Evolutionary conservation across 83 land plant genomes (phyloP).

Genomic region (Picea abies): DNA sequence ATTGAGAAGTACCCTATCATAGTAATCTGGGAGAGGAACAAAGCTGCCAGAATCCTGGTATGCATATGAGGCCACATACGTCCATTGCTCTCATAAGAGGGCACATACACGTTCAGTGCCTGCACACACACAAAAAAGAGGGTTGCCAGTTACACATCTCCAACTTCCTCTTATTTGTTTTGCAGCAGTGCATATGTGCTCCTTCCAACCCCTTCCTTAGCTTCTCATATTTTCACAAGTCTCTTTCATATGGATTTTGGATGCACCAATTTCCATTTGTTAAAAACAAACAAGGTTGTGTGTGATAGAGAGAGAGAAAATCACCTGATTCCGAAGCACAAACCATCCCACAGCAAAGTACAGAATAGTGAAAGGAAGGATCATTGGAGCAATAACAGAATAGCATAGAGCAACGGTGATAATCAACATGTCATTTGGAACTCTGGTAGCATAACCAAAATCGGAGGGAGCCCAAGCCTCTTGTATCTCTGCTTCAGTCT

Average conservation of each 20-base stretch:
- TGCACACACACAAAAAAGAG: neutral
- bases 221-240: neutral
- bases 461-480: slow-evolving; percentile 98
- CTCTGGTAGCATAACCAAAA: slow-evolving; percentile 64
- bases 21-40: slow-evolving; percentile 71
- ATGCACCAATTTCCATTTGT: too few species aligned
- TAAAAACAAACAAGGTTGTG: too few species aligned
- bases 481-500: slow-evolving; percentile 76
- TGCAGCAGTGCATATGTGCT: too few species aligned
- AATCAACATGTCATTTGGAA: slow-evolving; percentile 85
- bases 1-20: slow-evolving; percentile 81
- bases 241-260: neutral
- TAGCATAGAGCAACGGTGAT: slow-evolving; percentile 78
- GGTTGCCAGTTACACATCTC: neutral
- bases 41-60: slow-evolving; percentile 56
- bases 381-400: slow-evolving; percentile 47
- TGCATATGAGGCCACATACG: slow-evolving; percentile 96
- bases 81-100: slow-evolving; percentile 81
- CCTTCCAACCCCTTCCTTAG: neutral
- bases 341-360: slow-evolving; percentile 91
- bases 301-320: neutral
- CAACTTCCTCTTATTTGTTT: neutral
- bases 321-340: slow-evolving; percentile 31
- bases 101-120: slow-evolving; percentile 72
- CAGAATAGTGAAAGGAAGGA: slow-evolving; percentile 46